Conservation (phyloP, 2,329 filamentous ascomycete species). For the Hymenoscyphus scutula region DNA sequence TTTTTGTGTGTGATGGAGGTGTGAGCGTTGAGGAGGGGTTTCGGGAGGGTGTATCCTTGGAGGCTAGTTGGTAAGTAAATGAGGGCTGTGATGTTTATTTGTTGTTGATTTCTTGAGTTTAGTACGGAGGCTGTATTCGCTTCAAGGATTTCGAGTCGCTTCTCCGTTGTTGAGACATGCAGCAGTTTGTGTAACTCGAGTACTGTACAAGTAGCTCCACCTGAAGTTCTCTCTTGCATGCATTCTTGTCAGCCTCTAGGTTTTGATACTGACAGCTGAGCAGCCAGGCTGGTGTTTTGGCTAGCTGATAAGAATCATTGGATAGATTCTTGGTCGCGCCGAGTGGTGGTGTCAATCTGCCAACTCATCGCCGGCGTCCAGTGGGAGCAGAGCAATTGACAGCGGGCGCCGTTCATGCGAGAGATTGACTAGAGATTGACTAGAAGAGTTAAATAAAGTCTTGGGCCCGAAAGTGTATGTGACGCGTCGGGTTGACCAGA, state of each 20-base stretch:
- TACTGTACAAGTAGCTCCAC: too few species aligned
- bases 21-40: neutral
- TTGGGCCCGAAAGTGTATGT: too few species aligned
- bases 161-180: too few species aligned
- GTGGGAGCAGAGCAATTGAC: neutral
- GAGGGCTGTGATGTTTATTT: too few species aligned
- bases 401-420: neutral
- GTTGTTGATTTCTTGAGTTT: too few species aligned
- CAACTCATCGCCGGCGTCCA: conserved; percentile 1
- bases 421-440: neutral
- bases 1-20: neutral
- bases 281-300: neutral
- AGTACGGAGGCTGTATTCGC: too few species aligned
- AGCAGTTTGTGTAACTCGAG: too few species aligned
- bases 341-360: neutral
- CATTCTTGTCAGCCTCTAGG: too few species aligned
- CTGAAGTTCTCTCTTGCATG: too few species aligned
- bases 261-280: too few species aligned
- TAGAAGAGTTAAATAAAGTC: neutral
- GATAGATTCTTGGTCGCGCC: neutral
- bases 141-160: too few species aligned
- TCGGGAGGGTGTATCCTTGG: neutral
- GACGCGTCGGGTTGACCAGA: too few species aligned
- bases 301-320: neutral
- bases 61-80: neutral